Conservation (phyloP, 352 stramenopile species). For the Pythium apleroticum region DNA sequence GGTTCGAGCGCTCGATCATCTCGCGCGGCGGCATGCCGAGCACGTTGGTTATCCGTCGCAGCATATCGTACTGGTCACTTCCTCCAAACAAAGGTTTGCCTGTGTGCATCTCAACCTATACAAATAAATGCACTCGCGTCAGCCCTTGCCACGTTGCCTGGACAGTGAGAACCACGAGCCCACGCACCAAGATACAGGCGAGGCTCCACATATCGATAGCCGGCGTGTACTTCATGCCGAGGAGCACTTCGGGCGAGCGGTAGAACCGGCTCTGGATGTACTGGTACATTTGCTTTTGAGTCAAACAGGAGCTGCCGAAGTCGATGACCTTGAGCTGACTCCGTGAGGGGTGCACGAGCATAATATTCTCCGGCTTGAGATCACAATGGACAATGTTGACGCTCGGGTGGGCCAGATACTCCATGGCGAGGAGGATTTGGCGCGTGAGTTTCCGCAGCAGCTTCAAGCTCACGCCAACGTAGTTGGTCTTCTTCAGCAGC, state of each 20-base stretch:
- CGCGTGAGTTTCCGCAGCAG: conserved; percentile 95
- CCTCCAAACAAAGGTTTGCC: conserved; percentile 97
- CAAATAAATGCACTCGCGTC: not conserved
- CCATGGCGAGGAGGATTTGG: conserved; percentile 89
- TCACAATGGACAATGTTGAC: conserved; percentile 99
- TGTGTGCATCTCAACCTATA: conserved; percentile 95
- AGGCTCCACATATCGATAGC: conserved; percentile 92
- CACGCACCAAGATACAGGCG: conserved; percentile 76
- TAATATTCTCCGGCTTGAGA: conserved; percentile 99
- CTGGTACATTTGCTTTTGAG: conserved; percentile 94
- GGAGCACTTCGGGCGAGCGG: conserved; percentile 86
- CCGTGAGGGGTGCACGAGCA: conserved; percentile 92
- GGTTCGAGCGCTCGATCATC: conserved; percentile 89
- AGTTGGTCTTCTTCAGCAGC: conserved; percentile 93
- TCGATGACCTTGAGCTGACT: conserved; percentile 99
- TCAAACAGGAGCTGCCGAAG: conserved; percentile 97
- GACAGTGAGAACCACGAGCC: not conserved
- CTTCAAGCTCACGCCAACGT: conserved; percentile 91
- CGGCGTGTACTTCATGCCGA: conserved; percentile 79
- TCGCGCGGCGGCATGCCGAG: conserved; percentile 92
- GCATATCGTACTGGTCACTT: conserved; percentile 95
- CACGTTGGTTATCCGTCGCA: conserved; percentile 95
- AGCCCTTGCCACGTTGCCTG: not conserved
- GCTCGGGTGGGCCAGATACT: conserved; percentile 86
- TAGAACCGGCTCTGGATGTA: conserved; percentile 99